Conservation (phyloP, 352 stramenopile genomes). For the Pythium periplocum region DNA sequence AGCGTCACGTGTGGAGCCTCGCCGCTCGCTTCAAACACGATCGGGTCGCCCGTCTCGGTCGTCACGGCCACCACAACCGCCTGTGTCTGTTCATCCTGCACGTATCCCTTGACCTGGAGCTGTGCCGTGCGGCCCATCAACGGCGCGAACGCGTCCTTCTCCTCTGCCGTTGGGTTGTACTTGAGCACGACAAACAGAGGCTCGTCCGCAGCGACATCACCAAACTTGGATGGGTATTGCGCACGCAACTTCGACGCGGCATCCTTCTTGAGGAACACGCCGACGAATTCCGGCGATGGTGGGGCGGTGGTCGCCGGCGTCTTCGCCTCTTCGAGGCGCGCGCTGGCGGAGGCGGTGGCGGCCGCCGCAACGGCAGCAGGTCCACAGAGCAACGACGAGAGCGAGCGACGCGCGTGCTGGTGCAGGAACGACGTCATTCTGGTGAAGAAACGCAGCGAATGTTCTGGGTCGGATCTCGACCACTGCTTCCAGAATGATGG, state of each 20-base stretch:
- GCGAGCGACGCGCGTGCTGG: conserved; percentile 11
- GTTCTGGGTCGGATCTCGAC: no score
- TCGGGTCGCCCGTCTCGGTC: conserved; percentile 55
- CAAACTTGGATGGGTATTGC: conserved; percentile 58
- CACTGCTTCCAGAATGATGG: no score
- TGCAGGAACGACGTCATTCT: conserved; percentile 3
- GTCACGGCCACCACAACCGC: conserved; percentile 64
- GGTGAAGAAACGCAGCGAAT: no score
- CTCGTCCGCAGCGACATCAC: conserved; percentile 19
- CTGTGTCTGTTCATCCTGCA: conserved; percentile 61
- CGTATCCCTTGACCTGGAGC: conserved; percentile 61
- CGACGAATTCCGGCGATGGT: conserved; percentile 54
- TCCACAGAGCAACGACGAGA: conserved; percentile 11
- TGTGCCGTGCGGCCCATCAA: conserved; percentile 52
- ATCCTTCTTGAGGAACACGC: conserved; percentile 66
- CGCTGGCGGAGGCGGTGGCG: conserved; percentile 2
- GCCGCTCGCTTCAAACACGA: conserved; percentile 36
- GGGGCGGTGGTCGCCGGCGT: background rate
- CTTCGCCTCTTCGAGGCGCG: conserved; percentile 7
- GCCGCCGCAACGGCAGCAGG: conserved; percentile 11
- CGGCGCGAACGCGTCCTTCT: conserved; percentile 70
- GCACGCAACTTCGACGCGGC: conserved; percentile 38
- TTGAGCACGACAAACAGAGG: conserved; percentile 71
- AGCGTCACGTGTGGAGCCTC: conserved; percentile 57
- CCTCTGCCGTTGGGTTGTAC: conserved; percentile 62